Percentiles rank a stretch among this genome's conserved stretches.
These are phyloP conservation scores for Eucalyptus pauciflora DNA, from an alignment of 345 rosid genomes.

Conservation along the genomic window DNA sequence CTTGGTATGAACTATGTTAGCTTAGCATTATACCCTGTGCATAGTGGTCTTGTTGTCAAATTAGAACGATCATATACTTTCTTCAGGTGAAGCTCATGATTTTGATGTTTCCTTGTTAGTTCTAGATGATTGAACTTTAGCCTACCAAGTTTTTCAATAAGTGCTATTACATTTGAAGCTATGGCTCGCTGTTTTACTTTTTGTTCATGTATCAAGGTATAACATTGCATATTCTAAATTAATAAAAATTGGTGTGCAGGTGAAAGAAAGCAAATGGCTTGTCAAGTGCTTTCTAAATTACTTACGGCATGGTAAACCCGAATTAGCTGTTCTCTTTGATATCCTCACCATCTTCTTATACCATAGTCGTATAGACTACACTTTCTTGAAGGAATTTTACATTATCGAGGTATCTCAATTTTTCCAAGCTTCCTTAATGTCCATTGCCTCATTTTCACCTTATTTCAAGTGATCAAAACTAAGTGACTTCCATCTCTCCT, in stretches of 20 bases:
- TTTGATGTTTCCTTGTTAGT: not conserved
- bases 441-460: not conserved
- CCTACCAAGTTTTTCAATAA: not conserved
- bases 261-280: constrained; percentile 99
- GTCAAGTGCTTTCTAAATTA: constrained; percentile 94
- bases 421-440: not conserved
- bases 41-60: not conserved
- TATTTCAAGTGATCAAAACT: not conserved
- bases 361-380: constrained; percentile 92
- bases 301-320: constrained; percentile 68
- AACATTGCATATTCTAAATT: not conserved
- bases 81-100: not conserved
- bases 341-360: constrained; percentile 85
- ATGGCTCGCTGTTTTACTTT: not conserved
- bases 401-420: constrained; percentile 71
- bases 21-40: not conserved
- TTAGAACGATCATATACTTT: not conserved
- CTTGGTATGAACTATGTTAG: not conserved
- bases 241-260: constrained; percentile 28
- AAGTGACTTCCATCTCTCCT: not conserved
- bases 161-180: not conserved
- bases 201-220: not conserved
- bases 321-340: constrained; percentile 87
- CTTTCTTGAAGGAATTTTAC: constrained; percentile 96
- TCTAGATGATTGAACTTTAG: not conserved